Evolutionary conservation across 106 monocot species (phyloP).

Genomic region (Posidonia australis): DNA sequence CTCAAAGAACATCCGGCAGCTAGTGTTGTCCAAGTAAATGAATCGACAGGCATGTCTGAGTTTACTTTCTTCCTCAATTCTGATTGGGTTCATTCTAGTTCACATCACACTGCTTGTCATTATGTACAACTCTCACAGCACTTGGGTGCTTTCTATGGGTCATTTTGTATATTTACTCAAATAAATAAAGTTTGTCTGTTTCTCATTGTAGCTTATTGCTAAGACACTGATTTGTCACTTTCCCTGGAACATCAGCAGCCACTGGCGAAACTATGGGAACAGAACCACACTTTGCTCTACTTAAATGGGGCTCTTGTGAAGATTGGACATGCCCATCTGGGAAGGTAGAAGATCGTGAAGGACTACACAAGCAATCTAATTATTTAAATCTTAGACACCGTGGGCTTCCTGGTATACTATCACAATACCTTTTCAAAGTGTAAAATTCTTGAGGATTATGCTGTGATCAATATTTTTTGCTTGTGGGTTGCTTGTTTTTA

Average conservation of each 20-base stretch:
- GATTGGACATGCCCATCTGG: conserved; percentile 9
- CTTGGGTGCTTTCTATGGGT: no score
- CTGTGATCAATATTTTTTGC: background rate
- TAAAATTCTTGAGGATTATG: no score
- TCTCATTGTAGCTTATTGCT: no score
- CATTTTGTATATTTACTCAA: no score
- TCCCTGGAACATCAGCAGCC: no score
- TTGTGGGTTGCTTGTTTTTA: background rate
- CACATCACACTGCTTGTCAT: no score
- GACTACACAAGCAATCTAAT: conserved; percentile 9
- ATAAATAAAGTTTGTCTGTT: no score
- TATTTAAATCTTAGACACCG: conserved; percentile 34
- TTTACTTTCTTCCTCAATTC: no score
- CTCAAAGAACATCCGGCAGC: conserved; percentile 62
- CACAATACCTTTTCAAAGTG: background rate
- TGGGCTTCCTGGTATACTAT: conserved; percentile 20
- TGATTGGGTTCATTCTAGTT: no score
- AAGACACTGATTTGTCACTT: no score
- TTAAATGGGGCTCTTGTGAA: conserved; percentile 39
- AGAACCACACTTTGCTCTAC: conserved; percentile 38
- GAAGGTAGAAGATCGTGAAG: conserved; percentile 9
- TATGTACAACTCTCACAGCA: no score
- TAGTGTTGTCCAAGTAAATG: conserved; percentile 35
- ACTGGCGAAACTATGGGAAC: conserved; percentile 14
- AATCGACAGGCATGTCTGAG: conserved; percentile 9